Base-by-base conservation (phyloP, 2,329 filamentous ascomycete genomes). In the Xylariaceae sp. region DNA sequence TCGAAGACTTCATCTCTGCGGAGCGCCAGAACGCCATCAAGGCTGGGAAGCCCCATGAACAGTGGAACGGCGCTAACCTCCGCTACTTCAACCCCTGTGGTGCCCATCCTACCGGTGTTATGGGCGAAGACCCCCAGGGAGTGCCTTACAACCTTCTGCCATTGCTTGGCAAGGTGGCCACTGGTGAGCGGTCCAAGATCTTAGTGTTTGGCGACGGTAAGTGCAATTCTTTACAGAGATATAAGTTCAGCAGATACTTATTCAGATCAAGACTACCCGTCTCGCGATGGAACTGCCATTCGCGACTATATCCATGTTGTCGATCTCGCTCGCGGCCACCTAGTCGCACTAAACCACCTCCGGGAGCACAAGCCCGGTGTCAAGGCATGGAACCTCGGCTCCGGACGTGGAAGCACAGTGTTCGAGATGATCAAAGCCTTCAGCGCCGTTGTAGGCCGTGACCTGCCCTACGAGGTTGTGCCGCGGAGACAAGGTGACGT, bases 81-180 rank as follows among this genome's bases (percentile, higher is more conserved):
- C 86, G 94, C 69, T 99, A 99, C 80, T 99, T 99, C 82, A 99
- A 99, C 82, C 94, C 94, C 35, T 91, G 89, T 59, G 94, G 94
- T 70, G 88, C 92, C 58, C 94, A 99, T 76, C 94, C 95, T 52
- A 93, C 86, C 70, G 95, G 94, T 59, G 86, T 99, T 75, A 96
- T 99, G 92, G 94, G 94, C 68, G 94, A 99, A 79, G 94, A 99
- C 76, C 94, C 94, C 51, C 88, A 96, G 74, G 94, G 94, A 61
- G 85, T 97, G 18, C 94, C 94, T 1, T 97, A 91, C 82, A 99
- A 99, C 80, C 82, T 99, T 64, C 85, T 99, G 49, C 94, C 94
- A 15, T 82, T 99, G 61, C 84, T 99, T 23, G 94, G 93, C 58
- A 92, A 97, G 79, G 94, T 99, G 50, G 94, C 94, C 11, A 95